phyloP scores from a whole-genome alignment of 1,139 yeast species.

The Lodderomyces beijingensis region DNA sequence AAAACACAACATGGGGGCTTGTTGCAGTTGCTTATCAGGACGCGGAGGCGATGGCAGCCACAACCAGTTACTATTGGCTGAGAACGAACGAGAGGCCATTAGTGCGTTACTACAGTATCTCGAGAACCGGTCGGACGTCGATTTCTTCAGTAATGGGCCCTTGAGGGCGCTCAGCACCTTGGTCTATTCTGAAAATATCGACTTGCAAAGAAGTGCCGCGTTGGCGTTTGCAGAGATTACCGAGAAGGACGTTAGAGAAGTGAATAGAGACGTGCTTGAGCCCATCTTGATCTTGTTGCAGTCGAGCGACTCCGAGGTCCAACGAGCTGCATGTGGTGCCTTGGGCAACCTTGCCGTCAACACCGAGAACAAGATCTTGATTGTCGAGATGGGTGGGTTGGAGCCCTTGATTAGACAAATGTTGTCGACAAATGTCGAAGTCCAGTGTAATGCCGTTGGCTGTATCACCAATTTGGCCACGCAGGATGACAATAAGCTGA shows the following conservation, averaged over 20 bases:
- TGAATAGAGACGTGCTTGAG: conserved; percentile 84
- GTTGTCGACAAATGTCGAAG: conserved; percentile 96
- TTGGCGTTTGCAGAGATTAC: conserved; percentile 98
- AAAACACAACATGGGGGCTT: conserved; percentile 75
- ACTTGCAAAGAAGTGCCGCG: conserved; percentile 95
- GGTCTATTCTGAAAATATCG: conserved; percentile 92
- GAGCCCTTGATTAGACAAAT: conserved; percentile 95
- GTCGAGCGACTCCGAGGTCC: conserved; percentile 88
- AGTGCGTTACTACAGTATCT: conserved; percentile 82
- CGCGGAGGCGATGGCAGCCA: conserved; percentile 44
- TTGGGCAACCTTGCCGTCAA: conserved; percentile 95
- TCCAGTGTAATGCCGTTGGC: conserved; percentile 98
- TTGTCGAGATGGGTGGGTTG: conserved; percentile 97
- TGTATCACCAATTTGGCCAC: conserved; percentile 97
- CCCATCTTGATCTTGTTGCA: conserved; percentile 87
- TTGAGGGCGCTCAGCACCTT: conserved; percentile 85
- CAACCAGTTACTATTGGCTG: conserved; percentile 83
- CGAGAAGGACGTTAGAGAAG: conserved; percentile 90
- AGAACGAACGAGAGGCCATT: conserved; percentile 94
- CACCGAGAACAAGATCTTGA: conserved; percentile 86
- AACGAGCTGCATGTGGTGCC: conserved; percentile 98
- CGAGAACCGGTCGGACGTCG: conserved; percentile 81
- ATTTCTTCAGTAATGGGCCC: conserved; percentile 89
- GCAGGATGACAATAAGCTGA: conserved; percentile 95
- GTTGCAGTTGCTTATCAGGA: conserved; percentile 57